phyloP scores from a whole-genome alignment of 208 protist genomes.

The Porcisia hertigi region DNA sequence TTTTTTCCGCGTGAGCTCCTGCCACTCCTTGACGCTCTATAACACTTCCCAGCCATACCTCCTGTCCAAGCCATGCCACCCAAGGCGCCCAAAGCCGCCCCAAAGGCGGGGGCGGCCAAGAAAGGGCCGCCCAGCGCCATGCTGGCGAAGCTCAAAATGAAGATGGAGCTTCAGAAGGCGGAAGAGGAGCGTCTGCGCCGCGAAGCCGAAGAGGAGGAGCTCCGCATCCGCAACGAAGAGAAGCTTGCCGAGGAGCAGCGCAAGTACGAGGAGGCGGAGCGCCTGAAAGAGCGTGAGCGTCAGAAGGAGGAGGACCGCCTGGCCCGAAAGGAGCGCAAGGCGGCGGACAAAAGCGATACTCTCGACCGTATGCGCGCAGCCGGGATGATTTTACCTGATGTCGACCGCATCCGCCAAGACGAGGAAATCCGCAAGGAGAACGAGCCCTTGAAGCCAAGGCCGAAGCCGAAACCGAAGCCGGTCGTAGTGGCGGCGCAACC shows the following conservation, averaged over 20 bases:
- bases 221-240: constrained; percentile 80
- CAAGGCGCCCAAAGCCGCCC: constrained; percentile 73
- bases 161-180: constrained; percentile 88
- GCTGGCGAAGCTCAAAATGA: constrained; percentile 90
- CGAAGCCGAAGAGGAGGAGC: constrained; percentile 85
- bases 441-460: constrained; percentile 40
- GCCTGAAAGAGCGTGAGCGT: constrained; percentile 66
- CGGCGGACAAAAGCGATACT: constrained; percentile 46
- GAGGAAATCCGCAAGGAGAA: constrained; percentile 49
- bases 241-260: constrained; percentile 81
- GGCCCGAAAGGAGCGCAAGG: constrained; percentile 62
- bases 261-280: constrained; percentile 85
- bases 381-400: constrained; percentile 85
- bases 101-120: constrained; percentile 64
- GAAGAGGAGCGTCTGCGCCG: constrained; percentile 76
- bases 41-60: neutral
- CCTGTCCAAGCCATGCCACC: constrained; percentile 65
- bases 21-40: neutral
- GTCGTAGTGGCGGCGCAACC: neutral
- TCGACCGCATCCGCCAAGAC: constrained; percentile 76
- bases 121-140: constrained; percentile 79
- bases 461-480: constrained; percentile 36
- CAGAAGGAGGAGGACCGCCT: constrained; percentile 81
- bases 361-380: constrained; percentile 80
- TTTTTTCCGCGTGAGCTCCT: neutral